Percentiles rank a stretch among this genome's conserved stretches.
Evolutionary conservation across 192 early-diverging fungal genomes (phyloP).

Genomic region (Coemansia sp.): DNA sequence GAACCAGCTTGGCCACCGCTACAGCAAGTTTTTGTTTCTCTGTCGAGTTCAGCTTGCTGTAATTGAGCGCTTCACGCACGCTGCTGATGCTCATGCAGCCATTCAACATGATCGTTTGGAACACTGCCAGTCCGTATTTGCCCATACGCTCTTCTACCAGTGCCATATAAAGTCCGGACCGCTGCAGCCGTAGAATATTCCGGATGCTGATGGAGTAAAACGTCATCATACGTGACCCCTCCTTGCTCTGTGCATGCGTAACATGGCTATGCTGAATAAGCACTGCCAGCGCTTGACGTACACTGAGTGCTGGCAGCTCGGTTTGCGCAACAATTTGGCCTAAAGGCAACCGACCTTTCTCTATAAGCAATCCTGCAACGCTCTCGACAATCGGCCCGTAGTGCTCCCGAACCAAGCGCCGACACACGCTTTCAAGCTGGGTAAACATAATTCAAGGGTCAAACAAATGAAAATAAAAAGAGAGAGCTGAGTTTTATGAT

Average conservation of each 20-base stretch:
- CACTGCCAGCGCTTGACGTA: constrained; percentile 73
- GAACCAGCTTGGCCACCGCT: constrained; percentile 54
- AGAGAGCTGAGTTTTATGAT: background rate
- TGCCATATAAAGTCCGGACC: constrained; percentile 58
- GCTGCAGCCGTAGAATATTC: constrained; percentile 59
- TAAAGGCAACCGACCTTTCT: constrained; percentile 67
- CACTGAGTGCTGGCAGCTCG: constrained; percentile 50
- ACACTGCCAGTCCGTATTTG: constrained; percentile 55
- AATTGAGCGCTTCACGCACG: constrained; percentile 22
- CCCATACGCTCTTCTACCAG: constrained; percentile 59
- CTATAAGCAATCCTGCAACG: constrained; percentile 28
- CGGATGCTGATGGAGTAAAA: constrained; percentile 65
- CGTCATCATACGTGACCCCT: constrained; percentile 58
- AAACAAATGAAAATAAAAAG: constrained; percentile 4
- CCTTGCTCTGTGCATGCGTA: constrained; percentile 65
- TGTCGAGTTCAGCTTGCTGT: constrained; percentile 13
- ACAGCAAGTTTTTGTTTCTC: constrained; percentile 24
- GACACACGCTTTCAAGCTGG: constrained; percentile 40
- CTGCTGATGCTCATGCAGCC: constrained; percentile 35
- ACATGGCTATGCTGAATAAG: constrained; percentile 85
- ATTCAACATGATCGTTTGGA: constrained; percentile 53
- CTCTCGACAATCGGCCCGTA: constrained; percentile 76
- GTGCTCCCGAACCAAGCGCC: constrained; percentile 66
- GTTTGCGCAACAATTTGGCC: constrained; percentile 52
- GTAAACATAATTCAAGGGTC: constrained; percentile 29